A percentile compares a stretch with the other conserved stretches of the same genome.
These are phyloP conservation scores for Hanseniaspora guilliermondii DNA, from an alignment of 805 yeast species.

Conservation along the genomic window DNA sequence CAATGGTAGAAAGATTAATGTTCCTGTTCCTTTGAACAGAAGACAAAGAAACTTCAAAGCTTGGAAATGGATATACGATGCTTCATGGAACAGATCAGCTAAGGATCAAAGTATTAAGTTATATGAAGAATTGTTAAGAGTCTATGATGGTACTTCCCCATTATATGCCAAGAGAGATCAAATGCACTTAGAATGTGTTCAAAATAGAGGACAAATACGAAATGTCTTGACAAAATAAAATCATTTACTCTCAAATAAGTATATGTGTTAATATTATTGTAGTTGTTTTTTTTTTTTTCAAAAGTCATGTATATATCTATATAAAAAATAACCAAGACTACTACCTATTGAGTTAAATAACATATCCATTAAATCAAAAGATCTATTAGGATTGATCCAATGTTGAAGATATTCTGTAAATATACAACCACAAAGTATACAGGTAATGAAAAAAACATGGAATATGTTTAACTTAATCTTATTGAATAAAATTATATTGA, in stretches of 20 bases:
- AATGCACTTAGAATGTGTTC: constrained; percentile 76
- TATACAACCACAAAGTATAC: constrained; percentile 37
- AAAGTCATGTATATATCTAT: background rate
- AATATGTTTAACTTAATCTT: background rate
- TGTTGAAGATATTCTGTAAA: constrained; percentile 43
- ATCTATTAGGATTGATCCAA: constrained; percentile 32
- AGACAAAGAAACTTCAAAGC: constrained; percentile 81
- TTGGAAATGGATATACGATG: constrained; percentile 80
- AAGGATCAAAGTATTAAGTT: constrained; percentile 76
- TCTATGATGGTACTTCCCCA: constrained; percentile 63
- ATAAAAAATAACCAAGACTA: background rate
- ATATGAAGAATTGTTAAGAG: constrained; percentile 76
- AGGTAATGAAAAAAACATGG: constrained; percentile 30
- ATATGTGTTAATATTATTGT: no score
- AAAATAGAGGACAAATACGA: constrained; percentile 32
- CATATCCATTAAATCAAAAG: constrained; percentile 41
- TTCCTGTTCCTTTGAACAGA: constrained; percentile 71
- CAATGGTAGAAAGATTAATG: constrained; percentile 71
- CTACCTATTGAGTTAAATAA: constrained; percentile 26
- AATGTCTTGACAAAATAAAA: background rate
- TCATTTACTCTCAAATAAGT: background rate
- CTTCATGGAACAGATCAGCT: constrained; percentile 65
- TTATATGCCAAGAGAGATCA: constrained; percentile 73
- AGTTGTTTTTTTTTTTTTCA: background rate
- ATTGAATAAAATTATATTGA: background rate